A percentile compares a stretch with the other conserved stretches of the same genome.
These are phyloP conservation scores for Laguncularia racemosa DNA, from an alignment of 345 rosid species.

Conservation along the genomic window DNA sequence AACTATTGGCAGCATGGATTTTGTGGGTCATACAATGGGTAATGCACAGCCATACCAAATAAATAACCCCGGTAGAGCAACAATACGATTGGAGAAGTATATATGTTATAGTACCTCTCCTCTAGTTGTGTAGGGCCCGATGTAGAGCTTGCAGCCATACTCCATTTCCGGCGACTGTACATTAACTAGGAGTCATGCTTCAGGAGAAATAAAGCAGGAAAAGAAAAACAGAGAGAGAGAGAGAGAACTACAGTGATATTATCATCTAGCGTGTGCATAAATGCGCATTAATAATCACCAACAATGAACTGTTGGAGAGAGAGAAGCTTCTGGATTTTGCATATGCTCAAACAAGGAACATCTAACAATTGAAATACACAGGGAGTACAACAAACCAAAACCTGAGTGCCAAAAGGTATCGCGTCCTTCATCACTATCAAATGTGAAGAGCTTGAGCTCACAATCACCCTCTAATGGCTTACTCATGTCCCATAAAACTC, in stretches of 20 bases:
- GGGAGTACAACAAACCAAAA: neutral
- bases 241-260: no score
- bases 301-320: neutral
- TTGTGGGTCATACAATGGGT: no score
- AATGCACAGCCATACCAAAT: no score
- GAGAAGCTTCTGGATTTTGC: neutral
- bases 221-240: no score
- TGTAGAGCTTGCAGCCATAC: slow-evolving; percentile 92
- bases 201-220: neutral
- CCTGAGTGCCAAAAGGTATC: slow-evolving; percentile 99
- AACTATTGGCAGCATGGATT: no score
- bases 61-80: neutral
- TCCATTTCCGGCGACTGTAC: slow-evolving; percentile 71
- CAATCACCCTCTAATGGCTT: slow-evolving; percentile 79
- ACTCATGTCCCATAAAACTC: slow-evolving; percentile 84
- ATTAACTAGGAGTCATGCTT: neutral
- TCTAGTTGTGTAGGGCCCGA: slow-evolving; percentile 96
- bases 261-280: no score
- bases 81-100: neutral
- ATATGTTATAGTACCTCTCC: slow-evolving; percentile 58
- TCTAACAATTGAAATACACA: neutral
- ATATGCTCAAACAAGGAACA: no score
- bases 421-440: slow-evolving; percentile 73
- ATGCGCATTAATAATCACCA: neutral
- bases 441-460: slow-evolving; percentile 61